Evolutionary conservation across 2,329 filamentous ascomycete species (phyloP).

Genomic region (Trichoderma sp.): DNA sequence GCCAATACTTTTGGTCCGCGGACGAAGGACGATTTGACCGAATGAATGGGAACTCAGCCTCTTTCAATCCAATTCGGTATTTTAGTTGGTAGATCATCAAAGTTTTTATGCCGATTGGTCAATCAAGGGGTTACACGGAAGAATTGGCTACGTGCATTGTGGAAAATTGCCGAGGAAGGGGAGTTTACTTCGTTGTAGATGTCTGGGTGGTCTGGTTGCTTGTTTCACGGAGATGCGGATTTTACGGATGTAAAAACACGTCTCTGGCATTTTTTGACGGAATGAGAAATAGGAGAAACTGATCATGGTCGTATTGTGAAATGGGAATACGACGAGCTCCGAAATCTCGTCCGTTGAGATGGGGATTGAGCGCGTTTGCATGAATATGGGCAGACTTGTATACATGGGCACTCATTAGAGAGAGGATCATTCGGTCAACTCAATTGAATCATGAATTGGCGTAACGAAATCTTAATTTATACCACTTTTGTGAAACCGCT

Average conservation of each 20-base stretch:
- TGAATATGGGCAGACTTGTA: neutral
- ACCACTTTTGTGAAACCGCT: neutral
- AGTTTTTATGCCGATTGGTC: neutral
- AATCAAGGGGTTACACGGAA: neutral
- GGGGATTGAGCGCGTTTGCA: neutral
- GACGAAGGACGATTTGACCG: neutral
- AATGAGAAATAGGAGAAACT: neutral
- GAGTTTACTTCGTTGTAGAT: neutral
- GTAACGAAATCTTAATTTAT: neutral
- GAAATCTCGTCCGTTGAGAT: neutral
- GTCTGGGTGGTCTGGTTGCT: fast-evolving
- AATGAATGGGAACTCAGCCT: too few species aligned
- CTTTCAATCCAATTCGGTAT: neutral
- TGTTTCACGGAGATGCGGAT: neutral
- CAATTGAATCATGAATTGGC: neutral
- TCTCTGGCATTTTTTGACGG: neutral
- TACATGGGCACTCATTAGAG: neutral
- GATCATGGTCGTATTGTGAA: neutral
- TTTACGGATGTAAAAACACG: neutral
- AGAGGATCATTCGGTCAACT: neutral
- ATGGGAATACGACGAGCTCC: neutral
- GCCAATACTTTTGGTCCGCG: neutral
- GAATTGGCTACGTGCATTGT: neutral
- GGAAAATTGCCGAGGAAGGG: neutral
- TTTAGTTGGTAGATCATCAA: neutral